Evolutionary conservation across 306 rosid species (phyloP).

Genomic region (Benincasa hispida): DNA sequence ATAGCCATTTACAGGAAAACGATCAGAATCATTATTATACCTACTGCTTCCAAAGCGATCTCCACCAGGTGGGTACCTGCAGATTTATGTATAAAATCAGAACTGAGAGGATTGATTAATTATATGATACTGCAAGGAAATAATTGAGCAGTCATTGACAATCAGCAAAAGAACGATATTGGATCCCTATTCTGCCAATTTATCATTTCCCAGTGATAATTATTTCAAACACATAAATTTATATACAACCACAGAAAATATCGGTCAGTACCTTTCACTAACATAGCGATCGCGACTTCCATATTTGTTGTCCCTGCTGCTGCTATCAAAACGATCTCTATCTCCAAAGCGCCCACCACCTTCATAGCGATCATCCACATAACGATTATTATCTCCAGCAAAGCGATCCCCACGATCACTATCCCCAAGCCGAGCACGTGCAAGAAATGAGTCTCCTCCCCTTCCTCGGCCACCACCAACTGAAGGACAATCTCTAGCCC

Average conservation of each 20-base stretch:
- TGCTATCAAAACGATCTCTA: slow-evolving; percentile 13
- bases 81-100: background rate
- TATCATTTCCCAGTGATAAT: background rate
- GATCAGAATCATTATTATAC: slow-evolving; percentile 6
- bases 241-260: background rate
- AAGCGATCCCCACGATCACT: slow-evolving; percentile 22
- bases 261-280: slow-evolving; percentile 11
- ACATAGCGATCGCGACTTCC: slow-evolving; percentile 16
- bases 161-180: background rate
- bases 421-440: slow-evolving; percentile 12
- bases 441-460: slow-evolving; percentile 15
- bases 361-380: slow-evolving; percentile 15
- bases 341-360: slow-evolving; percentile 20
- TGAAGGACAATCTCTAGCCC: slow-evolving; percentile 30
- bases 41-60: slow-evolving; percentile 18
- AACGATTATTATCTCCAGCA: slow-evolving; percentile 12
- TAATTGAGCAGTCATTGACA: background rate
- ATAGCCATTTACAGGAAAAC: slow-evolving; percentile 2
- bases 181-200: background rate
- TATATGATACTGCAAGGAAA: background rate
- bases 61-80: slow-evolving; percentile 5
- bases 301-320: slow-evolving; percentile 15
- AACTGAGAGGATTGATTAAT: background rate
- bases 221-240: background rate
- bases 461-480: slow-evolving; percentile 15